These are phyloP conservation scores for Rutidosis leptorrhynchoides DNA, from an alignment of 129 eudicot species.

Conservation along the genomic window DNA sequence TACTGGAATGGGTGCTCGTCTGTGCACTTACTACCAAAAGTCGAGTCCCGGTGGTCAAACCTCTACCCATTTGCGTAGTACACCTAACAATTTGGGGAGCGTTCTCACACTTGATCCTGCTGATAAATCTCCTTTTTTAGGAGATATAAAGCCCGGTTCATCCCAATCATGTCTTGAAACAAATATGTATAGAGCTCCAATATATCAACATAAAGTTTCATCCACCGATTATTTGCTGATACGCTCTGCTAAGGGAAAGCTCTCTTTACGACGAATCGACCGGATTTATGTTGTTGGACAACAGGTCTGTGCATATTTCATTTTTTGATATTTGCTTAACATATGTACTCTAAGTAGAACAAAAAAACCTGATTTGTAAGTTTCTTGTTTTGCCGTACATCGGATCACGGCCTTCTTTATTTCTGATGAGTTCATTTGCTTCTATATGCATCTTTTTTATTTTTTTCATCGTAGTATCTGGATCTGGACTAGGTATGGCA, in stretches of 20 bases:
- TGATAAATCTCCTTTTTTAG: slow-evolving; percentile 97
- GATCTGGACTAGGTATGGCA: neutral
- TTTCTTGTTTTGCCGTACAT: neutral
- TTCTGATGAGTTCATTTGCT: neutral
- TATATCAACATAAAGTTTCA: slow-evolving; percentile 77
- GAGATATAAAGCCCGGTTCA: slow-evolving; percentile 91
- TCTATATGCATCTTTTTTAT: neutral
- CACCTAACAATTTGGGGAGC: slow-evolving; percentile 55
- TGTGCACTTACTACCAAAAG: slow-evolving; percentile 95
- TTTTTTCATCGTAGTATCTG: neutral
- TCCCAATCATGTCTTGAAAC: slow-evolving; percentile 89
- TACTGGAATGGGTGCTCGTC: slow-evolving; percentile 94
- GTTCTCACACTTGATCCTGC: slow-evolving; percentile 83
- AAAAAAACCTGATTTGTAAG: neutral
- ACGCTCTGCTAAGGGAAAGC: slow-evolving; percentile 95
- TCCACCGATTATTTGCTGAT: slow-evolving; percentile 84
- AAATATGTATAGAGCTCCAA: slow-evolving; percentile 92
- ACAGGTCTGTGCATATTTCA: slow-evolving; percentile 51
- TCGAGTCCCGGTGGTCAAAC: slow-evolving; percentile 74
- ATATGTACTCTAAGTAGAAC: neutral
- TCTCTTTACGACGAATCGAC: slow-evolving; percentile 89
- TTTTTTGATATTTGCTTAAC: neutral
- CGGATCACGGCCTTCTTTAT: neutral
- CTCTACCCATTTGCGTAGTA: slow-evolving; percentile 64
- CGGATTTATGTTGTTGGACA: slow-evolving; percentile 91